phyloP scores from a whole-genome alignment of 768 basidiomycete species.

The Leccinum aurantiacum region DNA sequence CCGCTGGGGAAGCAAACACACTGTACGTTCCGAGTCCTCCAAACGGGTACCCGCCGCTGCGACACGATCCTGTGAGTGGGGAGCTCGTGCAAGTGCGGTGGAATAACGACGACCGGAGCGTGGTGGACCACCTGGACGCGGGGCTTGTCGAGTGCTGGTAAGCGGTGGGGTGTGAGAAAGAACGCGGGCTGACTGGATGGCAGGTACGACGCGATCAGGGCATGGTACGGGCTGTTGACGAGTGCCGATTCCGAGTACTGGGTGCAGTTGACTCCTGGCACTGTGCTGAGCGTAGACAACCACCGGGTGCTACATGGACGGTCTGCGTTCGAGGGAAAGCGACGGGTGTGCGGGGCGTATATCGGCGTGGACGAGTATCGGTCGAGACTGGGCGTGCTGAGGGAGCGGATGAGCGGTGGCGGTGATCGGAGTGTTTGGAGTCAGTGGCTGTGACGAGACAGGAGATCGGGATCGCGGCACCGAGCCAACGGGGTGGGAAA shows the following conservation, averaged over 20 bases:
- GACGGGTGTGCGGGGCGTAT: conserved; percentile 96
- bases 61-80: conserved; percentile 58
- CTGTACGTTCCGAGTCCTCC: conserved; percentile 59
- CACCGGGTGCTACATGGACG: conserved; percentile 93
- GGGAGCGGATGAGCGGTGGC: conserved; percentile 46
- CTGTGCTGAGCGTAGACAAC: conserved; percentile 69
- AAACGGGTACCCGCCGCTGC: conserved; percentile 67
- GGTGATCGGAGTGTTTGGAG: conserved; percentile 61
- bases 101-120: conserved; percentile 94
- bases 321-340: conserved; percentile 83
- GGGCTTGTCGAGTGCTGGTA: conserved; percentile 75
- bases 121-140: conserved; percentile 60
- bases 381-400: conserved; percentile 70
- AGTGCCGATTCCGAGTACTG: conserved; percentile 87
- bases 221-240: conserved; percentile 75
- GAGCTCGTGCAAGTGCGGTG: conserved; percentile 80
- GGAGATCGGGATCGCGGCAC: conserved; percentile 15
- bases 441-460: conserved; percentile 42
- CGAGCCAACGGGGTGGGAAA: conserved; percentile 18
- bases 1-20: conserved; percentile 70
- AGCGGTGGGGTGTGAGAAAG: neutral
- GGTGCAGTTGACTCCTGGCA: conserved; percentile 87
- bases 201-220: conserved; percentile 78
- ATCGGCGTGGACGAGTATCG: conserved; percentile 88
- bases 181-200: neutral